Evolutionary conservation across 768 basidiomycete species (phyloP).

Genomic region (Lactarius pseudohatsudake): DNA sequence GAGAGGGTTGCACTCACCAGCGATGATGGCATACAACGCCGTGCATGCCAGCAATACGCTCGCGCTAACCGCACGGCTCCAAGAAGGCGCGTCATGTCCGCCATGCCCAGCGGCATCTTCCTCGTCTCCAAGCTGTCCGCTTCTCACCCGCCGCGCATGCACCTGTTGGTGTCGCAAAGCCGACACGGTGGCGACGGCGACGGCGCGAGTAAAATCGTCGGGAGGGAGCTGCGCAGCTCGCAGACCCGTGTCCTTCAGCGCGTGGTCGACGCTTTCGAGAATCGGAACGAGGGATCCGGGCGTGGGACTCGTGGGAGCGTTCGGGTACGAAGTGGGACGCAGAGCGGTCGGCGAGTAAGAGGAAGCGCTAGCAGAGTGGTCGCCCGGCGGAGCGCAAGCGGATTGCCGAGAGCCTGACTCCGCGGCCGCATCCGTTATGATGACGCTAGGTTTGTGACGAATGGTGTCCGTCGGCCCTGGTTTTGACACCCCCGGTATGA

Average conservation of each 20-base stretch:
- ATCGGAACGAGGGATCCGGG: constrained; percentile 56
- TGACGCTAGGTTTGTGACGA: constrained; percentile 49
- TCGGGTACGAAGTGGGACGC: constrained; percentile 58
- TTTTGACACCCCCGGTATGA: constrained; percentile 32
- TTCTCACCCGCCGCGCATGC: constrained; percentile 47
- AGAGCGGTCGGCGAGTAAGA: background rate
- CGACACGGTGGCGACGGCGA: constrained; percentile 91
- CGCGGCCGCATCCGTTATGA: constrained; percentile 31
- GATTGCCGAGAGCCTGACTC: constrained; percentile 10
- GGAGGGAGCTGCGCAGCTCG: constrained; percentile 58
- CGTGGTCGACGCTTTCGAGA: constrained; percentile 75
- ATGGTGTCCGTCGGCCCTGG: constrained; percentile 28
- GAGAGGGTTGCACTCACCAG: constrained; percentile 57
- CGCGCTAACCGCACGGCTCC: constrained; percentile 89
- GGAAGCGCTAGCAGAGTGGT: constrained; percentile 3
- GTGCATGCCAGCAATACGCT: constrained; percentile 90
- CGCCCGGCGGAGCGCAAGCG: background rate
- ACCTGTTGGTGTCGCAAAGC: constrained; percentile 81
- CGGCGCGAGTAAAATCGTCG: constrained; percentile 91
- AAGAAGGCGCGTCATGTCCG: constrained; percentile 94
- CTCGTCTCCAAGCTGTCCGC: constrained; percentile 44
- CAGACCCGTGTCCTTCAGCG: constrained; percentile 60
- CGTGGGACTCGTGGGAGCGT: constrained; percentile 34
- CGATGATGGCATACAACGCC: constrained; percentile 90
- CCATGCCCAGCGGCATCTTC: constrained; percentile 58